Evolutionary conservation across 2,329 filamentous ascomycete genomes (phyloP), one percentile per base, ranked within the genome.

Genomic region (Neocatenulostroma microsporum): DNA sequence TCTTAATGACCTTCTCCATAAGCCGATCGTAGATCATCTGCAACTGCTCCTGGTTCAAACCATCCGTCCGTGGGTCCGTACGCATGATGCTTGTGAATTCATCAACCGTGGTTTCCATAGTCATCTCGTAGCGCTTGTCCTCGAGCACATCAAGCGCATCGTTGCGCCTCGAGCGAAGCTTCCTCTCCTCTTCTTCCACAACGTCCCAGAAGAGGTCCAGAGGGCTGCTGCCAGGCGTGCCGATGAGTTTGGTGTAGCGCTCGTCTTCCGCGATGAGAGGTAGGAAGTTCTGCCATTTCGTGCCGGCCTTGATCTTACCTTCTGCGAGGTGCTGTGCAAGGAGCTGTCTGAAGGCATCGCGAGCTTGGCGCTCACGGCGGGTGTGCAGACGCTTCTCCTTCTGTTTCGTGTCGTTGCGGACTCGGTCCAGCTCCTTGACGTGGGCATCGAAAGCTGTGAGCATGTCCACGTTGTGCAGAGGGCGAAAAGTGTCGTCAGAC

Each of bases 151-250:
- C 56, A 4, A 58, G 41, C 17, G 51, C 55, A 28, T 46, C 43
- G 25, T 55, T 55, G 14, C 55, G 50, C 37, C 53, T 50, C 4
- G 50, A 47, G 4, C 52, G 50, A 15, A 61, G 48, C 40, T 53
- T 54, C 25, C 84, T 78, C 56, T 98, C 89, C 60, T 96, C 87
- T 59, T 94, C 87, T 59, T 96, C 91, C 18, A 96, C 73, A 31
- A 88, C 70, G 58, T 98, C 91, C 86, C 89, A 95, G 67, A 98
- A 96, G 5, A 98, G 70, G 54, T 96, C 87, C 47, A 94, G 73
- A 11, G 91, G 85, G 4, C 47, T 52, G 38, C 50, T 56, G 12
- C 57, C 57, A 40, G 75, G 64, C 56, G 93, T 85, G 34, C 87
- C 88, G 41, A 88, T 74, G 70, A 94, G 86, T 46, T 78, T 79